Evolutionary conservation across 179 eudicot genomes (phyloP).

Genomic region (Drosera spatulata): DNA sequence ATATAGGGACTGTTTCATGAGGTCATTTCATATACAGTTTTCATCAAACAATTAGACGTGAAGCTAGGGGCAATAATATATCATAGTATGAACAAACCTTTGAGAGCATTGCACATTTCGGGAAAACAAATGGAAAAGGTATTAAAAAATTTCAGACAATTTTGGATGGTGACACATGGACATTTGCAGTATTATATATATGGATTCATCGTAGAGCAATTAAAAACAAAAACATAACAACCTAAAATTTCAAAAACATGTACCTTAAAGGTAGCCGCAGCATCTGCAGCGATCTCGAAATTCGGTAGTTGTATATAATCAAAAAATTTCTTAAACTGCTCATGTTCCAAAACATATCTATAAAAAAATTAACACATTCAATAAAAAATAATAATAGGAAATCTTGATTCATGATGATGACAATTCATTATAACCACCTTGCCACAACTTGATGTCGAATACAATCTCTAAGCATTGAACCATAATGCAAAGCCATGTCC

Average conservation of each 20-base stretch:
- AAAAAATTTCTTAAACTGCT: slow-evolving; percentile 80
- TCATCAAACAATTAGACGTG: too few relatives aligned
- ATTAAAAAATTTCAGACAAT: too few relatives aligned
- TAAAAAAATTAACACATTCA: slow-evolving; percentile 4
- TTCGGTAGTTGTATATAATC: slow-evolving; percentile 86
- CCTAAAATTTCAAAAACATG: slow-evolving; percentile 3
- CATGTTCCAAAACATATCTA: slow-evolving; percentile 88
- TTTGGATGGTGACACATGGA: too few relatives aligned
- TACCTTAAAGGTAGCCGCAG: slow-evolving; percentile 98
- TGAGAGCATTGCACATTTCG: too few relatives aligned
- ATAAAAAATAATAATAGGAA: background rate
- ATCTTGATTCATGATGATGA: background rate
- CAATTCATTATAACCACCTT: slow-evolving; percentile 33
- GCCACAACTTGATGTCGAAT: slow-evolving; percentile 98
- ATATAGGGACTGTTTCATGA: too few relatives aligned
- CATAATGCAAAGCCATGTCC: slow-evolving; percentile 88
- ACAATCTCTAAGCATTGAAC: slow-evolving; percentile 97
- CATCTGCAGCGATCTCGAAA: slow-evolving; percentile 96
- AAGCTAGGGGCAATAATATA: too few relatives aligned
- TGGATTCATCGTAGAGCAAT: too few relatives aligned
- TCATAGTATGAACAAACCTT: too few relatives aligned
- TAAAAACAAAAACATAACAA: background rate
- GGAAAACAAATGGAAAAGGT: too few relatives aligned
- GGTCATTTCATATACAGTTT: too few relatives aligned
- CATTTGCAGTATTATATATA: too few relatives aligned